Evolutionary conservation across 2,329 filamentous ascomycete genomes (phyloP).

Genomic region (Sphaceloma murrayae): DNA sequence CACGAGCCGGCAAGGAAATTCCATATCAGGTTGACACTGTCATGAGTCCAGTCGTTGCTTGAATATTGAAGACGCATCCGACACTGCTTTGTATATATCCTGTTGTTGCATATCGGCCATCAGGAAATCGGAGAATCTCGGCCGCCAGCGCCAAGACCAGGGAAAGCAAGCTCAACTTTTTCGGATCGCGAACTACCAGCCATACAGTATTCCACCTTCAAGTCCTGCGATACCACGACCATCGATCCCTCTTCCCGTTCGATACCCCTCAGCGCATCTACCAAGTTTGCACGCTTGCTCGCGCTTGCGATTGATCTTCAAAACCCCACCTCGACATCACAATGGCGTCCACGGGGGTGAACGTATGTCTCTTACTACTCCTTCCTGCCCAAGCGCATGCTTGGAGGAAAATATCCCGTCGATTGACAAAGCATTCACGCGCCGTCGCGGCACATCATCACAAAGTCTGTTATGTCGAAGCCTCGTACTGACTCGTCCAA

Average conservation of each 20-base stretch:
- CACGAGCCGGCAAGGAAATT: no score
- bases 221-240: slow-evolving; percentile 4
- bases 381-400: background rate
- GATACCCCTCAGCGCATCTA: background rate
- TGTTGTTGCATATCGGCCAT: no score
- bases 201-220: background rate
- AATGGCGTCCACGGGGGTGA: slow-evolving; percentile 24
- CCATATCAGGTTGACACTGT: no score
- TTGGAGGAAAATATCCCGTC: no score
- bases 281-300: background rate
- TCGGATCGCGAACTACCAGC: slow-evolving; percentile 30
- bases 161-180: slow-evolving; percentile 71
- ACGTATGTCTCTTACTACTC: slow-evolving; percentile 20
- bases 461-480: no score
- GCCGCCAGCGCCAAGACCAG: background rate
- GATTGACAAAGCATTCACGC: no score
- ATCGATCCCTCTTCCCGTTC: background rate
- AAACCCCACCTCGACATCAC: slow-evolving; percentile 13
- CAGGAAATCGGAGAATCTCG: slow-evolving; percentile 12
- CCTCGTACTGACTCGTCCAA: slow-evolving; percentile 2
- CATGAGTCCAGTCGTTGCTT: no score
- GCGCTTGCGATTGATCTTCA: slow-evolving; percentile 12
- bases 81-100: no score
- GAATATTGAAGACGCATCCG: no score
- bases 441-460: no score